Evolutionary conservation across 2,329 filamentous ascomycete species (phyloP), one percentile per base, ranked within the genome.

Genomic region (Plectosphaerella sp.): DNA sequence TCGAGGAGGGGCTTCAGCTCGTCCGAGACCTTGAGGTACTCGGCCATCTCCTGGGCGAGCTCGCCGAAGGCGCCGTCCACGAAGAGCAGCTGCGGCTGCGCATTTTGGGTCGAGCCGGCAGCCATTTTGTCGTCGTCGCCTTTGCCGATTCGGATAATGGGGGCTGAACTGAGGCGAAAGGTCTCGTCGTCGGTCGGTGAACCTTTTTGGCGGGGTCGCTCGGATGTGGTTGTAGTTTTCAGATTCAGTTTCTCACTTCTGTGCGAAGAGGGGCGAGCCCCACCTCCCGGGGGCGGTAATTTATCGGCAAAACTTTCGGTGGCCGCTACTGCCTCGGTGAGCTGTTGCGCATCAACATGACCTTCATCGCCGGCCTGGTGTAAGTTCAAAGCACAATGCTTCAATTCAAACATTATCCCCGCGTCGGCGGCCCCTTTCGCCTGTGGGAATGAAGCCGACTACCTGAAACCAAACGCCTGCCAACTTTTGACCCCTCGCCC

Each of bases 1-100:
- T 86, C 80, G 64, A 94, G 76, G 60, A 93, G 79, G 58, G 89
- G 83, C 70, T 86, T 79, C 68, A 94, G 78, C 59, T 89, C 87
- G 65, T 89, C 88, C 69, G 92, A 83, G 62, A 86, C 79, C 72
- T 96, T 91, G 70, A 99, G 80, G 75, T 96, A 97, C 65, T 92
- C 88, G 71, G 93, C 91, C 78, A 99, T 89, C 77, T 99, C 94
- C 72, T 89, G 86, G 65, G 86, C 86, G 68, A 97, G 86, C 77
- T 97, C 94, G 71, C 91, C 86, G 72, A 97, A 96, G 65, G 84
- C 83, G 72, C 94, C 94, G 79, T 99, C 94, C 72, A 99, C 83
- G 67, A 87, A 87, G 69, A 87, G 78, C 64, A 83, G 77, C 73
- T 84, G 78, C 53, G 79, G 79, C 67, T 77, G 76, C 66, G 72